Evolutionary conservation across 169 alveolate genomes (phyloP).

Genomic region (Nephromyces sp.): DNA sequence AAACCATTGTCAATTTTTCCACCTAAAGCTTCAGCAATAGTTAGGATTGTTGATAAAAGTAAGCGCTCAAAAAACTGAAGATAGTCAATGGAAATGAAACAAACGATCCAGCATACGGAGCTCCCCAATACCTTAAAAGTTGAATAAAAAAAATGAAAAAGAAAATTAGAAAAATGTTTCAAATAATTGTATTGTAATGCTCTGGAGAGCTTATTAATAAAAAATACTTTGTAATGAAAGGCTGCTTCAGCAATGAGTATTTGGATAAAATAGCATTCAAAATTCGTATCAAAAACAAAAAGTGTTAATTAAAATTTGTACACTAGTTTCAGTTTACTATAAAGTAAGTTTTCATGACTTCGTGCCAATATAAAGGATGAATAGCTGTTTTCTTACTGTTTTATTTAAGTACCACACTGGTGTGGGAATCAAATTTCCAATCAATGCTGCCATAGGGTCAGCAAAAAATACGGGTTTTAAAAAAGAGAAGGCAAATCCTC

Average conservation of each 20-base stretch:
- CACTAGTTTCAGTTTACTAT: background rate
- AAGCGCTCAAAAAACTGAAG: background rate
- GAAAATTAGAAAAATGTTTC: background rate
- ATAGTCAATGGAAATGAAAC: background rate
- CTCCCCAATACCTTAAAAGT: background rate
- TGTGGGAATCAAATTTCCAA: slow-evolving; percentile 12
- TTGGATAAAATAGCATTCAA: background rate
- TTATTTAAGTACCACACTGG: background rate
- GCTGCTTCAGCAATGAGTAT: too few relatives aligned
- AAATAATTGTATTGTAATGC: too few relatives aligned
- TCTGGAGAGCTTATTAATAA: too few relatives aligned
- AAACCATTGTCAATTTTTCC: background rate
- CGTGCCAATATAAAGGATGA: background rate
- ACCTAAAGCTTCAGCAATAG: background rate
- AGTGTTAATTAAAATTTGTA: too few relatives aligned
- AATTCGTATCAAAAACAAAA: background rate
- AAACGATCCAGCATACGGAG: background rate
- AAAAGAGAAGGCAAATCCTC: slow-evolving; percentile 4
- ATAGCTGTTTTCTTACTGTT: background rate
- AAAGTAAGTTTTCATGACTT: background rate
- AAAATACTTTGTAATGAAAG: too few relatives aligned
- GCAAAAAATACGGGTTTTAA: slow-evolving; percentile 37
- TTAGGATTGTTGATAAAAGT: background rate
- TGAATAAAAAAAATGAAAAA: background rate
- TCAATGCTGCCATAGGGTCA: slow-evolving; percentile 36